A percentile compares a stretch with the other conserved stretches of the same genome.
These are phyloP conservation scores for Novymonas esmeraldas DNA, from an alignment of 208 protist genomes.

Conservation along the genomic window DNA sequence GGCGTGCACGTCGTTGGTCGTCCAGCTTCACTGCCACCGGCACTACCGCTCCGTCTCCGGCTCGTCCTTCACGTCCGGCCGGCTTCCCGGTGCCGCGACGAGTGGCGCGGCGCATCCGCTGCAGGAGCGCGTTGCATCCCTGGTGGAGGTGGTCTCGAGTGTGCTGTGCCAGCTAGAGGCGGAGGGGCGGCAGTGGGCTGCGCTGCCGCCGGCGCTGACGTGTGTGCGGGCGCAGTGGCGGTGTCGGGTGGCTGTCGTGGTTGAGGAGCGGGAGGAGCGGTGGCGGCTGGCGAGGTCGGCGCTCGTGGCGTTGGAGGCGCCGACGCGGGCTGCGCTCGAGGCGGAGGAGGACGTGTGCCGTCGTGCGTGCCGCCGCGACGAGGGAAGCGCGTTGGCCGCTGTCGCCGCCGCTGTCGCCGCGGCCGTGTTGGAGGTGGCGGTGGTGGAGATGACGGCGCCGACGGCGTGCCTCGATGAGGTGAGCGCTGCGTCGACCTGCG, in stretches of 20 bases:
- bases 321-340: background rate
- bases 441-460: too few relatives aligned
- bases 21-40: background rate
- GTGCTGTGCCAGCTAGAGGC: conserved; percentile 13
- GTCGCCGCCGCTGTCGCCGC: too few relatives aligned
- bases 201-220: conserved; percentile 5
- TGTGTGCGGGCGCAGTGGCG: conserved; percentile 1
- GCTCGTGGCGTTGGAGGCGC: background rate
- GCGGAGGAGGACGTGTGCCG: background rate
- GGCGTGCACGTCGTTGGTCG: background rate
- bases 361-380: background rate
- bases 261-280: conserved; percentile 14
- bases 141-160: background rate
- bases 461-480: too few relatives aligned
- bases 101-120: background rate
- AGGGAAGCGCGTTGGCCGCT: too few relatives aligned
- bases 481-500: too few relatives aligned
- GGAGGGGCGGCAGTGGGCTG: conserved; percentile 22
- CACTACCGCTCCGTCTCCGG: conserved; percentile 7
- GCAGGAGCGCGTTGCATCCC: conserved; percentile 9
- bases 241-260: background rate
- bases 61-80: background rate
- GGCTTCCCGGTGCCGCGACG: background rate
- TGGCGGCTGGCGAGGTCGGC: conserved; percentile 1
- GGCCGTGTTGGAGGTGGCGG: too few relatives aligned